Evolutionary conservation across 257 asterid species (phyloP).

Genomic region (Plantago elongata): DNA sequence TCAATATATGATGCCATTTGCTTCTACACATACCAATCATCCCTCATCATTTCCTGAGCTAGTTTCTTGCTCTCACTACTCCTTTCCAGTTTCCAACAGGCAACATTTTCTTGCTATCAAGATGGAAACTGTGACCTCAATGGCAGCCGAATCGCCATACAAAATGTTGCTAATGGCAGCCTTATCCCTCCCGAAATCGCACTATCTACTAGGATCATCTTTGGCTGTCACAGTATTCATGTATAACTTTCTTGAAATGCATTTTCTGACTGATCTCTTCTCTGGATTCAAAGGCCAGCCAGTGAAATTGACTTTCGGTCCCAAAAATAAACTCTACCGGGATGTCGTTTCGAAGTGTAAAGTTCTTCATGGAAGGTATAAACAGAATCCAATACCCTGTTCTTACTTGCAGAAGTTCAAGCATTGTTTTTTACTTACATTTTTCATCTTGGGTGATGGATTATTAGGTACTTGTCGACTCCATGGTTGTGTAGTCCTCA

Average conservation of each 20-base stretch:
- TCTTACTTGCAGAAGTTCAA: neutral
- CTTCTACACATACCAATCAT: neutral
- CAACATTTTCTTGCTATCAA: too few species aligned
- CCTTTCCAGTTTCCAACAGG: too few species aligned
- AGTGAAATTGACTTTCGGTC: constrained; percentile 45
- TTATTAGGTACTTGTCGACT: constrained; percentile 61
- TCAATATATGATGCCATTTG: neutral
- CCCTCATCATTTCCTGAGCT: too few species aligned
- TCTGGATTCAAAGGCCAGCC: constrained; percentile 68
- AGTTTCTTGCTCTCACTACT: neutral
- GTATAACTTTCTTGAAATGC: constrained; percentile 62
- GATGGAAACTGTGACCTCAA: constrained; percentile 27
- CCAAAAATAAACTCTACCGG: constrained; percentile 46
- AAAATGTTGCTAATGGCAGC: constrained; percentile 41
- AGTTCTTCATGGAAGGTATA: constrained; percentile 65
- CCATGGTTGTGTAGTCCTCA: constrained; percentile 91
- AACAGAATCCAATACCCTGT: neutral
- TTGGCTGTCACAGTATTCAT: constrained; percentile 32
- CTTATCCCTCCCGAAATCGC: constrained; percentile 42
- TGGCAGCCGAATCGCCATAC: constrained; percentile 37
- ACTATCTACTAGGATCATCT: constrained; percentile 34
- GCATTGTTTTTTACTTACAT: neutral
- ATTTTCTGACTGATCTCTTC: constrained; percentile 48
- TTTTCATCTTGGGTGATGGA: neutral
- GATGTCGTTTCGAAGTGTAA: constrained; percentile 60